Conservation (phyloP, 2,329 filamentous ascomycete species). For the Xylaria sp. region DNA sequence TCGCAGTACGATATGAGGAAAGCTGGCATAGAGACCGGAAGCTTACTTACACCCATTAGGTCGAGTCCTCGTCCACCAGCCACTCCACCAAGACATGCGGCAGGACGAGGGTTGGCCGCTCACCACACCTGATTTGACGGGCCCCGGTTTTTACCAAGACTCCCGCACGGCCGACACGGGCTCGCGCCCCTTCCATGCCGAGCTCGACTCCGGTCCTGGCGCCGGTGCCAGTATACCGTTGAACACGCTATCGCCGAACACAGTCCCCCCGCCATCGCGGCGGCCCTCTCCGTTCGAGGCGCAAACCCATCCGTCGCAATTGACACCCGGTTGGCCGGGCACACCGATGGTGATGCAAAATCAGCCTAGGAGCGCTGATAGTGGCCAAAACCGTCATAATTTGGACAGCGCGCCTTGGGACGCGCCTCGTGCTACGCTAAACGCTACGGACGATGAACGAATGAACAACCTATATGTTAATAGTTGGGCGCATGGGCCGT, state of each 20-base stretch:
- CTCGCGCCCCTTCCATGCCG: constrained; percentile 22
- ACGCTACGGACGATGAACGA: constrained; percentile 33
- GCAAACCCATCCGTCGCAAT: constrained; percentile 24
- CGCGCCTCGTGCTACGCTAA: constrained; percentile 33
- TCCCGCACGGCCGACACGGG: constrained; percentile 5
- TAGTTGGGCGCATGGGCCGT: constrained; percentile 34
- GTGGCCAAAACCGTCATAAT: no score
- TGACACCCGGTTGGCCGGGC: constrained; percentile 29
- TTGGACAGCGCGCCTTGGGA: not conserved
- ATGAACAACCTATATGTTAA: constrained; percentile 34
- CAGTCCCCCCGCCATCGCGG: no score
- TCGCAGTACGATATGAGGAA: no score
- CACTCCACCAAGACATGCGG: not conserved
- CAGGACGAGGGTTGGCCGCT: constrained; percentile 19
- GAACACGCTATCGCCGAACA: not conserved
- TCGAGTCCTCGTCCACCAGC: not conserved
- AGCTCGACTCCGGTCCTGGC: constrained; percentile 29
- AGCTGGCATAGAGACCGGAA: no score
- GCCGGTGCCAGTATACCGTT: not conserved
- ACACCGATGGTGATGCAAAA: constrained; percentile 23
- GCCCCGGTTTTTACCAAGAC: not conserved
- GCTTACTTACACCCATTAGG: not conserved
- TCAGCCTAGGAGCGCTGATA: not conserved
- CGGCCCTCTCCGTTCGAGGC: not conserved
- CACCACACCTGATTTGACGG: not conserved